A percentile compares a stretch with the other conserved stretches of the same genome.
Evolutionary conservation across 2,329 filamentous ascomycete genomes (phyloP).

Genomic region (Paecilomyces dactylethromorphus): DNA sequence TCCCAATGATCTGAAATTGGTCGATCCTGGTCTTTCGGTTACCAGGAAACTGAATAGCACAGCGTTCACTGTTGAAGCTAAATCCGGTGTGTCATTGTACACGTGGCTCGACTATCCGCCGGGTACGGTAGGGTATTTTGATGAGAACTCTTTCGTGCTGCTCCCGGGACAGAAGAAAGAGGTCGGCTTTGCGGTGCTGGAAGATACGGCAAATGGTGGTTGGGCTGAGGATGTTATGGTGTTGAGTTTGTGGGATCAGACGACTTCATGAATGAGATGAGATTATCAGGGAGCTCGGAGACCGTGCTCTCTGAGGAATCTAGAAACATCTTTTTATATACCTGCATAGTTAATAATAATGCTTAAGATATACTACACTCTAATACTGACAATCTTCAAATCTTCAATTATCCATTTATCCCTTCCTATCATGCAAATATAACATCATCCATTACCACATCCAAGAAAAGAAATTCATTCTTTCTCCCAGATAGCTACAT

Average conservation of each 20-base stretch:
- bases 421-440: too few species aligned
- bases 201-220: constrained; percentile 34
- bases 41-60: constrained; percentile 20
- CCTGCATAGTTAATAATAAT: neutral
- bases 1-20: constrained; percentile 39
- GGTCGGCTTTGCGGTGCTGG: constrained; percentile 42
- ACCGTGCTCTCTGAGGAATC: neutral
- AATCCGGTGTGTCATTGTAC: constrained; percentile 44
- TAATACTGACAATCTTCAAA: too few species aligned
- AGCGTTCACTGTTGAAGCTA: constrained; percentile 44
- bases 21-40: constrained; percentile 43
- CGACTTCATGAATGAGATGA: neutral
- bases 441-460: too few species aligned
- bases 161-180: constrained; percentile 38
- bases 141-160: constrained; percentile 49
- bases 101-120: constrained; percentile 51
- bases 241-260: constrained; percentile 47
- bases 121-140: constrained; percentile 45
- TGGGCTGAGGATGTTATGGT: constrained; percentile 46
- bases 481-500: too few species aligned
- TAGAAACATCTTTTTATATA: neutral
- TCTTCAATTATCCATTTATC: too few species aligned
- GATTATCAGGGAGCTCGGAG: neutral
- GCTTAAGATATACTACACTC: neutral
- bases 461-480: too few species aligned